Evolutionary conservation across 1,139 yeast genomes (phyloP).

Genomic region (Geotrichum fermentans): DNA sequence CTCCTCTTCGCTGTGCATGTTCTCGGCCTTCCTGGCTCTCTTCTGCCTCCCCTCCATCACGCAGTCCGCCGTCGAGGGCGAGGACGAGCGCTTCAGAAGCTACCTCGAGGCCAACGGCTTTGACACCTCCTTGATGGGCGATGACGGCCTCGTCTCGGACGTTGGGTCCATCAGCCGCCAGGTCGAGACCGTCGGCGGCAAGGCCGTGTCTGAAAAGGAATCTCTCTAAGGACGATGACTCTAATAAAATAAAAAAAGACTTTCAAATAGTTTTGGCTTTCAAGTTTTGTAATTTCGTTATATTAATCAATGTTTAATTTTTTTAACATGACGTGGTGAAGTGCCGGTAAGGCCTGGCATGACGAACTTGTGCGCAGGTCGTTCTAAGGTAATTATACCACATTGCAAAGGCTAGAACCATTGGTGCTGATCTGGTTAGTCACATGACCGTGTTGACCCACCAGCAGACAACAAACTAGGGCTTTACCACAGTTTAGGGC

Average conservation of each 20-base stretch:
- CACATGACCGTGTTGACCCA: no score
- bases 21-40: constrained; percentile 64
- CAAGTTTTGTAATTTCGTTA: no score
- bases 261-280: background rate
- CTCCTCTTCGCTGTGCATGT: constrained; percentile 67
- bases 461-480: no score
- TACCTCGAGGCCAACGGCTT: constrained; percentile 46
- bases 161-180: background rate
- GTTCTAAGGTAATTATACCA: no score
- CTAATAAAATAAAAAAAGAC: background rate
- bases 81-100: constrained; percentile 64
- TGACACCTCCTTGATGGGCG: constrained; percentile 33
- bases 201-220: background rate
- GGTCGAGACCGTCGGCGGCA: background rate
- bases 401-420: no score
- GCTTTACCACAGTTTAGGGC: no score
- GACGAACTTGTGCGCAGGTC: no score
- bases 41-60: constrained; percentile 76
- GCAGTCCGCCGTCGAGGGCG: constrained; percentile 74
- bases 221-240: background rate
- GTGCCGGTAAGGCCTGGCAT: no score
- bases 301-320: no score
- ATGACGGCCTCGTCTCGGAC: background rate
- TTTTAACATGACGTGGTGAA: no score
- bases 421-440: no score